Evolutionary conservation across 2,329 filamentous ascomycete species (phyloP), one percentile per base, ranked within the genome.

Genomic region (Helotiales sp.): DNA sequence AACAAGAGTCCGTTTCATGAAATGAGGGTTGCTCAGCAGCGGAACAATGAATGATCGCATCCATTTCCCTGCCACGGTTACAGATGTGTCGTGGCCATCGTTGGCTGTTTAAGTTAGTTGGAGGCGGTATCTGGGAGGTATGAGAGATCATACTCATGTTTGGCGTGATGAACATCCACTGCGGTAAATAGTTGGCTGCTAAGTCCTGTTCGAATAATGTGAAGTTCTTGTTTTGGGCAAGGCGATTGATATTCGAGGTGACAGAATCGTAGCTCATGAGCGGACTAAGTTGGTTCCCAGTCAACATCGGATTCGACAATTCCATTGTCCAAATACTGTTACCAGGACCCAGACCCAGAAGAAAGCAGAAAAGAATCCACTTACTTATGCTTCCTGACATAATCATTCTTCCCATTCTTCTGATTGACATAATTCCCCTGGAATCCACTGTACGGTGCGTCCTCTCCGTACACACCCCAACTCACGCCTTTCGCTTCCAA

Each of bases 331-430:
- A n/a, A n/a, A n/a, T n/a, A n/a, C n/a, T n/a, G n/a, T n/a, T n/a
- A n/a, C n/a, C n/a, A n/a, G n/a, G n/a, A n/a, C n/a, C n/a, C n/a
- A 13, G 13, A 24, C 17, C 2, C 6, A 17, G 37, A 43, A 15
- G 37, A 11, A 43, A 17, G 37, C 13, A 43, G 6, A 43, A 43
- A 13, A 43, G 2, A 5, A 17, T 5, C 6, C 17, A 59, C 80
- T 32, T 80, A 83, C 75, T 93, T 93, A 80, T 95, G 92, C 81
- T 95, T 95, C 75, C 92, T 87, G 6, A 94, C 91, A 76, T 95
- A 95, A 80, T 90, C 87, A 75, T 93, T 92, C 57, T 85, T 83
- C 20, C 86, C 85, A 2, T 85, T 91, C 72, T 86, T 69, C 71
- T 87, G 87, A 78, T 93, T 92, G 63, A 86, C 82, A 75, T 82